Evolutionary conservation across 306 rosid genomes (phyloP), one percentile per base, ranked within the genome.

Genomic region (Pueraria montana): DNA sequence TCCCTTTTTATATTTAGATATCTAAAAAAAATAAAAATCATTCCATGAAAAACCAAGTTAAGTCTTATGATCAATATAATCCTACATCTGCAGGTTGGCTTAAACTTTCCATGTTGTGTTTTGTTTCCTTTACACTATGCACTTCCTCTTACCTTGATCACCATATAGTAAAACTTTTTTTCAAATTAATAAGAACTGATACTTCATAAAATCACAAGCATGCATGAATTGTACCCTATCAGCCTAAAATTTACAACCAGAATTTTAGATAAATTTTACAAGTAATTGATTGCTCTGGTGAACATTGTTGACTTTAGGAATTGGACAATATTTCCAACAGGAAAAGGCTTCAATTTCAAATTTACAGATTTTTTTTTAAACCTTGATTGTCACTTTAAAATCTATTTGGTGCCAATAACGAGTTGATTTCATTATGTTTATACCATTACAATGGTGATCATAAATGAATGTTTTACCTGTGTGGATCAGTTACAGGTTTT

Each of bases 401-500:
- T 34, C 23, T 74, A 74, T 74, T 20, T 24, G 62, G 26, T 69
- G 80, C 21, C 20, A 40, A 76, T 26, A 48, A 53, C 10, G 2
- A 26, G 40, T 36, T 79, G 43, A 72, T 79, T 49, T 82, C 45
- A 42, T 20, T 79, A 45, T 55, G 58, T 50, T 24, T 80, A 74
- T 83, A 34, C 59, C 71, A 17, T 49, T 45, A 38, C 69, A 52
- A 43, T 27, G 21, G 34, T 62, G 67, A 62, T n/a, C n/a, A n/a
- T n/a, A n/a, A n/a, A n/a, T n/a, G n/a, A n/a, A n/a, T n/a, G n/a
- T n/a, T n/a, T n/a, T n/a, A n/a, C n/a, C n/a, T n/a, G n/a, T n/a
- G 24, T 82, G 81, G 49, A 69, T 64, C 68, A 69, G 18, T 55
- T 78, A 13, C 91, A 92, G 97, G 95, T 89, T 78, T 86, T 89